Percentiles rank a stretch among this genome's conserved stretches.
These are phyloP conservation scores for Fusarium illudens DNA, from an alignment of 2,329 filamentous ascomycete genomes.

Conservation along the genomic window DNA sequence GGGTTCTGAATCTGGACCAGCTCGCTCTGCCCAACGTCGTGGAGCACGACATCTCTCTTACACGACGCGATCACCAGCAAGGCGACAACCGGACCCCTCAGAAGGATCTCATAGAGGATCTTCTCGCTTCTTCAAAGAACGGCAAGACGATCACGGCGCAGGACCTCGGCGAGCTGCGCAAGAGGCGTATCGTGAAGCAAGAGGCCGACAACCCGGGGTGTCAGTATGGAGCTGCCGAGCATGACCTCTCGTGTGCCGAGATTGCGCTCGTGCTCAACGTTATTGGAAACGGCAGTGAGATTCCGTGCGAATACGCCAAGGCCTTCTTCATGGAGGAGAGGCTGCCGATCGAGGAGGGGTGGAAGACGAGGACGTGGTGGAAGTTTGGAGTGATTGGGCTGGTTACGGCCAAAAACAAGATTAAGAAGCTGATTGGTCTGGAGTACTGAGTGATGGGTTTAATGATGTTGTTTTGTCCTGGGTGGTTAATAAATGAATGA, in stretches of 20 bases:
- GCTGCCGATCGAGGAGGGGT: conserved; percentile 29
- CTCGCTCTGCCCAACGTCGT: conserved; percentile 28
- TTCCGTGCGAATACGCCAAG: conserved; percentile 24
- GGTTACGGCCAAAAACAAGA: conserved; percentile 12
- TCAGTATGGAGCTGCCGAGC: conserved; percentile 25
- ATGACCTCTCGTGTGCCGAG: conserved; percentile 31
- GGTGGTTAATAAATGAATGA: not conserved
- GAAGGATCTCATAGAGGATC: conserved; percentile 28
- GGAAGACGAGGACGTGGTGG: conserved; percentile 14
- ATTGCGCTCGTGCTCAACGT: conserved; percentile 34
- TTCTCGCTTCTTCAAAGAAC: conserved; percentile 32
- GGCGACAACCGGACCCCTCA: conserved; percentile 30
- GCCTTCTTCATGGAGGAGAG: conserved; percentile 33
- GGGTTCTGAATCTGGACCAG: conserved; percentile 35
- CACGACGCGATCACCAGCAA: conserved; percentile 33
- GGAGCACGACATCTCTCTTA: conserved; percentile 39
- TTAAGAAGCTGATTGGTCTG: conserved; percentile 19
- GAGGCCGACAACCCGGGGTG: conserved; percentile 25
- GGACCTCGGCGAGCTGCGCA: conserved; percentile 35
- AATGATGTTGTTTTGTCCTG: not conserved
- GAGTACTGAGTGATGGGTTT: conserved; percentile 6
- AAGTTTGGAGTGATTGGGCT: conserved; percentile 24
- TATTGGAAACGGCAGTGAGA: conserved; percentile 26
- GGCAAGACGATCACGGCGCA: conserved; percentile 29
- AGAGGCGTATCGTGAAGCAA: conserved; percentile 28